A percentile compares a stretch with the other conserved stretches of the same genome.
phyloP scores from a whole-genome alignment of 2,329 filamentous ascomycete species.

The Bretziella fagacearum region DNA sequence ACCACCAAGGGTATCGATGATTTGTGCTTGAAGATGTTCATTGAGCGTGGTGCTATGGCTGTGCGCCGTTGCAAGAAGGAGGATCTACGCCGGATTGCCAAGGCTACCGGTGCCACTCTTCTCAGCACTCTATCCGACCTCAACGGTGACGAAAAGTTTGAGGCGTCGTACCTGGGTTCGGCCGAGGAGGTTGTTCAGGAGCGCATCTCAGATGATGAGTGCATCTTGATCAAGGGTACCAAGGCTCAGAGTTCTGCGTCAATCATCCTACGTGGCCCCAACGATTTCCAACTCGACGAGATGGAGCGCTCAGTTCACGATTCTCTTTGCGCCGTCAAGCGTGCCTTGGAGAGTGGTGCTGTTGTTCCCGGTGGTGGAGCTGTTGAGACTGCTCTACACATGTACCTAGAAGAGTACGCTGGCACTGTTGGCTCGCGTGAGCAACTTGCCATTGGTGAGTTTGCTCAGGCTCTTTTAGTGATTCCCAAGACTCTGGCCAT shows the following conservation, averaged over 20 bases:
- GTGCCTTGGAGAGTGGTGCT: conserved; percentile 87
- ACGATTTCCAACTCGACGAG: conserved; percentile 93
- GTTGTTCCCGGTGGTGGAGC: conserved; percentile 94
- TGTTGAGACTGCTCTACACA: conserved; percentile 96
- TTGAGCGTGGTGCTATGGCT: conserved; percentile 90
- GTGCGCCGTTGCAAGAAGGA: conserved; percentile 97
- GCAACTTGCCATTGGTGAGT: conserved; percentile 94
- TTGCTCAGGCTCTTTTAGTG: conserved; percentile 81
- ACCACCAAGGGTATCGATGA: conserved; percentile 99
- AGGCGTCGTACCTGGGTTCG: conserved; percentile 70
- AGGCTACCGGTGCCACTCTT: conserved; percentile 83
- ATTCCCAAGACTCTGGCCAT: conserved; percentile 94
- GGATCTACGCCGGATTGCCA: conserved; percentile 86
- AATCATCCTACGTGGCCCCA: conserved; percentile 85
- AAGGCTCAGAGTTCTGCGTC: conserved; percentile 89
- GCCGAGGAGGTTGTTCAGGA: conserved; percentile 97
- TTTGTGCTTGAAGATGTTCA: conserved; percentile 79
- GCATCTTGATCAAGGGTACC: conserved; percentile 89
- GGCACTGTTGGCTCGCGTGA: conserved; percentile 93
- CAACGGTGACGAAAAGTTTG: conserved; percentile 94
- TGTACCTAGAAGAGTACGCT: conserved; percentile 97
- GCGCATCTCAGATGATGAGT: conserved; percentile 96
- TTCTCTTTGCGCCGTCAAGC: conserved; percentile 90
- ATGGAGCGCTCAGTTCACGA: conserved; percentile 99
- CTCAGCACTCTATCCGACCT: conserved; percentile 88